These are phyloP conservation scores for Euphorbia schlechtendalii DNA, from an alignment of 441 rosid species.

Conservation along the genomic window DNA sequence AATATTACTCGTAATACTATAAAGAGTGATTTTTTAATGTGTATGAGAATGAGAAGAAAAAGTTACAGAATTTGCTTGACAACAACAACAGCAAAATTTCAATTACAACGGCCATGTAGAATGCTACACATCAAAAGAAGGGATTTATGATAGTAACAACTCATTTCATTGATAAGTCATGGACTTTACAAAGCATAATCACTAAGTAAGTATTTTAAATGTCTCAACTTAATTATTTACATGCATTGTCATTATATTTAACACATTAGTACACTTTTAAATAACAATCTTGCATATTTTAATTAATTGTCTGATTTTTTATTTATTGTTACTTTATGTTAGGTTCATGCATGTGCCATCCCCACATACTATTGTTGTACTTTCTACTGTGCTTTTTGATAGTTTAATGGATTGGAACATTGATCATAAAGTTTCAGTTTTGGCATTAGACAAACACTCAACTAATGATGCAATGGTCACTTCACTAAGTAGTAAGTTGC, in stretches of 20 bases:
- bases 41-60: no score
- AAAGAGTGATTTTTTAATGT: no score
- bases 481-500: no score
- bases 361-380: not conserved
- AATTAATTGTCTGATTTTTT: not conserved
- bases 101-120: conserved; percentile 12
- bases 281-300: not conserved
- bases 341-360: conserved; percentile 12
- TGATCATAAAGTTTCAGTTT: no score
- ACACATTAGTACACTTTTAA: not conserved
- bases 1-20: no score
- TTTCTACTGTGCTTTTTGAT: no score
- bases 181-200: not conserved
- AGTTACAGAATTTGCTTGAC: no score
- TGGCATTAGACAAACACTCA: no score
- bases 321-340: not conserved
- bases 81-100: not conserved
- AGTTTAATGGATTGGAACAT: no score
- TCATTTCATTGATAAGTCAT: no score
- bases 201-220: not conserved
- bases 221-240: not conserved
- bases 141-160: no score
- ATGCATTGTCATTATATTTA: not conserved
- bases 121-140: not conserved
- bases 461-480: no score